Evolutionary conservation across 164 flowering plant species (phyloP).

Genomic region (Amborella trichopoda): DNA sequence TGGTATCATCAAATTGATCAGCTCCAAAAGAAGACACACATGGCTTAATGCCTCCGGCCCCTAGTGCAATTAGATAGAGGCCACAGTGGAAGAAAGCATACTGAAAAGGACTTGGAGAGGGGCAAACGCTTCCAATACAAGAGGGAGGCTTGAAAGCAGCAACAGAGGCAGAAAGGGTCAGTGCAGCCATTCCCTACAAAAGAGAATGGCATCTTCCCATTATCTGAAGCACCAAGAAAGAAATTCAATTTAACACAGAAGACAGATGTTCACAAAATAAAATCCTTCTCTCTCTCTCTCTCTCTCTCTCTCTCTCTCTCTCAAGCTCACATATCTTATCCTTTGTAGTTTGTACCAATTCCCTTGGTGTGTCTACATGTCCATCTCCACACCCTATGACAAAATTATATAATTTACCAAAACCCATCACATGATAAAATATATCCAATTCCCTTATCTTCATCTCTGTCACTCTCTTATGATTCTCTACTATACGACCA

Average conservation of each 20-base stretch:
- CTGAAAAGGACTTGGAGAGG: slow-evolving; percentile 56
- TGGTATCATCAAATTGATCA: slow-evolving; percentile 87
- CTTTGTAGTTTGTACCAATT: no score
- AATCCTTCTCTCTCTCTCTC: no score
- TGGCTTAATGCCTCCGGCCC: slow-evolving; percentile 85
- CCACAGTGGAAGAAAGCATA: slow-evolving; percentile 60
- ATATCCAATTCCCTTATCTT: no score
- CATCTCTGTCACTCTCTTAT: no score
- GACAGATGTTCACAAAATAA: no score
- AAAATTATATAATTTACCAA: no score
- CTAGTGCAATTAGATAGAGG: slow-evolving; percentile 74
- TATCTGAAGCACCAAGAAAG: background rate
- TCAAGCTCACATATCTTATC: no score
- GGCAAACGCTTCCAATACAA: slow-evolving; percentile 51
- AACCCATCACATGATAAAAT: no score
- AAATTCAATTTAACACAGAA: background rate
- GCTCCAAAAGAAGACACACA: slow-evolving; percentile 93
- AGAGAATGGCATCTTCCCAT: background rate
- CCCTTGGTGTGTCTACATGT: no score
- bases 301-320: no score
- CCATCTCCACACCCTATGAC: no score
- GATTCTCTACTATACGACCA: no score
- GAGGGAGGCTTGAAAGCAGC: slow-evolving; percentile 52
- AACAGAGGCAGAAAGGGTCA: slow-evolving; percentile 77
- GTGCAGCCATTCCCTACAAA: slow-evolving; percentile 65